These are phyloP conservation scores for Prunus campanulata DNA, from an alignment of 306 rosid species.

Conservation along the genomic window DNA sequence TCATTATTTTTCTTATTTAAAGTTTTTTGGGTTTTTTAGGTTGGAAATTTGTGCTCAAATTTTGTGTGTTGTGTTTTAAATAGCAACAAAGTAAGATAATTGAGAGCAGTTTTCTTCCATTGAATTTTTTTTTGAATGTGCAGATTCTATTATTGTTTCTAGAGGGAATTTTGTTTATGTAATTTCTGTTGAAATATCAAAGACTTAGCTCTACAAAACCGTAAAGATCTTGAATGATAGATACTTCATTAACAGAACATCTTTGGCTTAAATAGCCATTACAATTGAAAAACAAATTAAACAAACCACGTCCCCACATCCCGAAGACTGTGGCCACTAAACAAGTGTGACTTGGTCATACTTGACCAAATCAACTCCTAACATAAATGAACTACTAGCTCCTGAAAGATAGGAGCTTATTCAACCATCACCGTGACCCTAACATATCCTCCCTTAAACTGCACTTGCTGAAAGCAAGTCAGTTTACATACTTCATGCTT, in stretches of 20 bases:
- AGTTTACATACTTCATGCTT: not conserved
- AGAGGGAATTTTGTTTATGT: no score
- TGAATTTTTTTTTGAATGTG: no score
- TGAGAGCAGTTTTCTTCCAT: no score
- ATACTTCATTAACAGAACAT: not conserved
- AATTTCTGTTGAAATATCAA: no score
- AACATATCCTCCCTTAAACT: conserved; percentile 3
- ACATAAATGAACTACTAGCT: not conserved
- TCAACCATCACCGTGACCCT: not conserved
- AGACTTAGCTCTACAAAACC: no score
- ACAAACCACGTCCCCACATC: not conserved
- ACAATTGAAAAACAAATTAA: not conserved
- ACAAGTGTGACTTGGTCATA: not conserved
- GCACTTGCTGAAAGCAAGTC: not conserved
- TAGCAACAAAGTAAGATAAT: no score
- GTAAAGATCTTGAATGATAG: not conserved
- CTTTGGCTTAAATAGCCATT: not conserved
- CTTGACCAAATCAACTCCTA: not conserved
- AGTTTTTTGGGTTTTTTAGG: no score
- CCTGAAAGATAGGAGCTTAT: not conserved
- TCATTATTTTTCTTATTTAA: no score
- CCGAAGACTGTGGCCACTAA: not conserved
- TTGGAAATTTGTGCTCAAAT: no score
- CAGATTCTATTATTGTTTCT: no score
- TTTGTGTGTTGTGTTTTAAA: no score